Base-by-base conservation (phyloP, 2,329 filamentous ascomycete genomes). In the Bipolaris bicolor region DNA sequence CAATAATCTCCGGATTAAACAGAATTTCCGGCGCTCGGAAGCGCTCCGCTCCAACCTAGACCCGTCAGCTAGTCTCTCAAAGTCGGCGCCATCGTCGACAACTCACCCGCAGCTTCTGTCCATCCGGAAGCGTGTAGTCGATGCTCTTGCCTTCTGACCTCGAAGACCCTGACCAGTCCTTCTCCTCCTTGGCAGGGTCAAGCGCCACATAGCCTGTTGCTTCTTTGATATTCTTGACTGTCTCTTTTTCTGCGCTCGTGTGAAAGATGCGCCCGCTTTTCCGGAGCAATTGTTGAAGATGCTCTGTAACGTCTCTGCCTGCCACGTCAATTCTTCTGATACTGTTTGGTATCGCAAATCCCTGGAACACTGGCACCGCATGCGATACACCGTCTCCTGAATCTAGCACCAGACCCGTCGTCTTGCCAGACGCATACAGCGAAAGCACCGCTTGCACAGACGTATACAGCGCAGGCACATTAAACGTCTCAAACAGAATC, bases 401-500 rank as follows among this genome's bases (percentile, higher is more conserved):
- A 77, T 99, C 95, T 45, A 99, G 85, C 11, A 99, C 95, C 61
- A 98, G 92, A 68, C 95, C 95, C 3, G 95, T 98, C 22, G 95
- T 98, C 67, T 95, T 90, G 20, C 95, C 95, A 53, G 92, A 97
- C 53, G 95, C 94, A 79, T 99, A 99, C 59, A 99, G 82, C 45
- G 94, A 97, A 55, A 99, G 86, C 18, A 98, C 93, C 1, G 95
- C 95, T 81, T 99, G 95, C 66, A 99, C 97, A 2, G 93, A 97
- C 54, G 92, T 97, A 80, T 97, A 97, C 44, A 98, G 83, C 3
- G 95, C 95, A 11, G 95, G 95, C 10, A 98, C 94, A 75, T 98
- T 98, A 84, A 98, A 98, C 2, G 94, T 97, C 80, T 99, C 95
- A 79, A 99, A 99, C 55, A 99, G 87, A 64, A 99, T 96, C 78